Conservation (phyloP, 1,284 basidiomycete genomes). For the Quambalaria eucalypti region DNA sequence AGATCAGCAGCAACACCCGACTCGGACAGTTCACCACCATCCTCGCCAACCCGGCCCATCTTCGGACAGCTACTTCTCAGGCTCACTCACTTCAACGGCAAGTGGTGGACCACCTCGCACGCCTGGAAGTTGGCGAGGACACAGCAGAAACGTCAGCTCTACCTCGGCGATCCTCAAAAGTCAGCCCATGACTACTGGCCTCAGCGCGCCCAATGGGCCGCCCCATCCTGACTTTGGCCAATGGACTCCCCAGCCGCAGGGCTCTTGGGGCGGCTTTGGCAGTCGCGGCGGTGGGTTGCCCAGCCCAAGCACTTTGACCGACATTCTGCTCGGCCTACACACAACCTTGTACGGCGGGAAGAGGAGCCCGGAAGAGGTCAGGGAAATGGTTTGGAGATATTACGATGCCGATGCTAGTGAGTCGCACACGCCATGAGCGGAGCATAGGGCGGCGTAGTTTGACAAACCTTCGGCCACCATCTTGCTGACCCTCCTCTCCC, state of each 20-base stretch:
- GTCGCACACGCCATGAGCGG: not conserved
- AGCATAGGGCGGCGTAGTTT: not conserved
- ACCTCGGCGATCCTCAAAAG: slow-evolving; percentile 3
- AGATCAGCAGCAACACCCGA: not conserved
- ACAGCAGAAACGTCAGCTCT: not conserved
- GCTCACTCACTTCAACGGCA: not conserved
- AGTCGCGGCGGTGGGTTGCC: slow-evolving; percentile 31
- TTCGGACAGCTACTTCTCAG: not conserved
- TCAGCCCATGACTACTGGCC: slow-evolving; percentile 37
- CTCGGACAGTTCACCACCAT: not conserved
- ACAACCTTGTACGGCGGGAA: slow-evolving; percentile 43
- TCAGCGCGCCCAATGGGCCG: not conserved
- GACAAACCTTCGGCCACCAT: not conserved
- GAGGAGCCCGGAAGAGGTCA: slow-evolving; percentile 36
- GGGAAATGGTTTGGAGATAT: slow-evolving; percentile 38
- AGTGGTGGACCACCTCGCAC: not conserved
- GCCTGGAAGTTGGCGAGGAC: not conserved
- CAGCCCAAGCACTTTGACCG: slow-evolving; percentile 44
- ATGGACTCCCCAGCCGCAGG: not conserved
- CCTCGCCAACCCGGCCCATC: not conserved
- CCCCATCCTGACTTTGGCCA: not conserved
- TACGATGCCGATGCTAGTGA: slow-evolving; percentile 38
- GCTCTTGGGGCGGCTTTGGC: slow-evolving; percentile 2
- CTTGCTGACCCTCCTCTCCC: not conserved
- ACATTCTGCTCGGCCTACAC: slow-evolving; percentile 43